Base-by-base conservation (phyloP, 1,284 basidiomycete genomes). In the Trametes pubescens region DNA sequence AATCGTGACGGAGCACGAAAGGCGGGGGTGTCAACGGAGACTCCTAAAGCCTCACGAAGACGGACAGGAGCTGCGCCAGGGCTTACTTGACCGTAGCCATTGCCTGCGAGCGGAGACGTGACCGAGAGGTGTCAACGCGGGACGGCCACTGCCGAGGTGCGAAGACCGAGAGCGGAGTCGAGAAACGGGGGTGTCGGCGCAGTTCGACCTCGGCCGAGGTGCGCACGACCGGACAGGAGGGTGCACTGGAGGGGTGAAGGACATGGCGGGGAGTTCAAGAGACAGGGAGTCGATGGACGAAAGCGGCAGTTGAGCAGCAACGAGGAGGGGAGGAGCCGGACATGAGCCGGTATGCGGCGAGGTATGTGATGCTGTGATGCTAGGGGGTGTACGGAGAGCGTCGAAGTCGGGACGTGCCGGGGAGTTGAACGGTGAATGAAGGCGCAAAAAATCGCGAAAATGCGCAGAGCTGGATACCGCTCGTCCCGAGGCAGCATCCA, bases 131-230 rank as follows among this genome's bases (percentile, higher is more conserved):
- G 43, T 21, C 43, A 18, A 44, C 43, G 43, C 43, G 43, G 43
- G 21, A 44, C 43, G 43, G 43, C 43, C 43, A 44, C 43, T 44
- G 43, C 43, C 43, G 43, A 22, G 43, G 43, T 44, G 43, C 43
- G n/a, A 44, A 44, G 43, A 44, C 43, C 43, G 18, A 44, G 18
- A 44, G 43, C 43, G 18, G 43, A 10, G 11, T 6, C 14, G 37
- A 10, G 37, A 38, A 38, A 38, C 37, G 37, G 37, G 37, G n/a
- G 43, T 44, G 43, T 44, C 43, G 43, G 43, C 21, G 43, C 43
- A 18, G 43, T 44, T 44, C 43, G 43, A 44, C 43, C 43, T 44
- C 43, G 43, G 43, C 43, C 43, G 43, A 44, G 43, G 43, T 44
- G 43, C 43, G 21, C 43, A 44, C 43, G n/a, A 44, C 43, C 43